Base-by-base conservation (phyloP, 768 basidiomycete species). In the Pulveroboletus sp. region DNA sequence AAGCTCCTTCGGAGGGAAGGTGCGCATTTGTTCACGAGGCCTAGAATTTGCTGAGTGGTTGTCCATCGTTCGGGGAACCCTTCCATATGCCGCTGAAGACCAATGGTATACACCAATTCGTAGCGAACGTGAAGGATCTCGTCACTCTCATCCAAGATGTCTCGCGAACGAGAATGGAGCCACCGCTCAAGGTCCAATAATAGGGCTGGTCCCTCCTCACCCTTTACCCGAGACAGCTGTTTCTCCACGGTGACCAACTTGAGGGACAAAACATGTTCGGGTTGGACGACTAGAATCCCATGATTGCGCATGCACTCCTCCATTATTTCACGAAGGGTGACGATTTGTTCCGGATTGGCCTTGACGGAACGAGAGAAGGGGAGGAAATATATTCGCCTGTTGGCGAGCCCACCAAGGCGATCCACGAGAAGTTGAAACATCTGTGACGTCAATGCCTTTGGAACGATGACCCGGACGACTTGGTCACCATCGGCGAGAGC, bases 191-290 rank as follows among this genome's bases (percentile, higher is more conserved):
- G 45, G 7, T 60, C 40, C 33, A 74, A 44, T 6, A 75, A 51
- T 4, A 32, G 19, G 7, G 36, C 12, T 7, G 61, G 53, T 12
- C 55, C 49, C 6, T 45, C 14, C 4, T 1, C 4, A 9, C 42
- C 31, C 8, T 14, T 6, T 7, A 7, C n/a, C 14, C 12, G 38
- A 14, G 29, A 24, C 10, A 69, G 46, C 24, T 64, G 60, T 27
- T 55, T 62, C 47, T 81, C 73, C 20, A 79, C 60, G 4, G 66
- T 69, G 69, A 75, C 72, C 16, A 81, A 64, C 52, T 71, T 69
- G 49, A 76, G 75, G 0, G 80, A 81, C 3, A 81, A 66, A 12
- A 79, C 63, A 24, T 82, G 77, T 39, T 81, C 79, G 0, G 80
- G 81, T 40, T 81, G 80, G 11, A 66, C 49, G 1, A 82, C 63